A percentile compares a stretch with the other conserved stretches of the same genome.
Evolutionary conservation across 768 basidiomycete species (phyloP).

Genomic region (Suillus ampliporus): DNA sequence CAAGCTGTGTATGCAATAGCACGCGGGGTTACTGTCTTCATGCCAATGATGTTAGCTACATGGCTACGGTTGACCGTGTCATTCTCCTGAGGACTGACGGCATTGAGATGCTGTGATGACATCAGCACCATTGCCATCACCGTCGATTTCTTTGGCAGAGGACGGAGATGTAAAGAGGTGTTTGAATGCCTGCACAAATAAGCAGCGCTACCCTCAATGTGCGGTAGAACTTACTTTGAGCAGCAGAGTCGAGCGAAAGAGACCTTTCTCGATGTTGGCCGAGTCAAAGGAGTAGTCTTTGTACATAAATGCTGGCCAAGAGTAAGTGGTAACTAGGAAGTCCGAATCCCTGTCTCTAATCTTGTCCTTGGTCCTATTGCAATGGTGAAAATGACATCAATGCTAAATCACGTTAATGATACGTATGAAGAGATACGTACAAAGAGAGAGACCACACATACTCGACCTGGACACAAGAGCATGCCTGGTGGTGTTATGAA

Average conservation of each 20-base stretch:
- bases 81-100: background rate
- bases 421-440: no score
- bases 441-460: no score
- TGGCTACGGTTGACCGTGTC: background rate
- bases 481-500: no score
- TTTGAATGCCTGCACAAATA: constrained; percentile 16
- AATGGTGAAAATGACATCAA: no score
- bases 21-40: constrained; percentile 18
- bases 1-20: constrained; percentile 26
- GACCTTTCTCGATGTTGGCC: constrained; percentile 16
- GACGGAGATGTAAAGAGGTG: constrained; percentile 20
- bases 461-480: no score
- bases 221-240: constrained; percentile 17
- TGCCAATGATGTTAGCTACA: constrained; percentile 9
- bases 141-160: constrained; percentile 6
- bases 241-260: constrained; percentile 18
- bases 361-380: background rate
- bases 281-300: constrained; percentile 7
- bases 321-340: background rate
- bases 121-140: background rate
- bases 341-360: background rate
- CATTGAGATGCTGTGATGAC: background rate
- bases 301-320: constrained; percentile 16
- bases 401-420: no score
- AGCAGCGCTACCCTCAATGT: background rate